phyloP scores from a whole-genome alignment of 2,329 filamentous ascomycete species.

The Colletotrichum eleusines region DNA sequence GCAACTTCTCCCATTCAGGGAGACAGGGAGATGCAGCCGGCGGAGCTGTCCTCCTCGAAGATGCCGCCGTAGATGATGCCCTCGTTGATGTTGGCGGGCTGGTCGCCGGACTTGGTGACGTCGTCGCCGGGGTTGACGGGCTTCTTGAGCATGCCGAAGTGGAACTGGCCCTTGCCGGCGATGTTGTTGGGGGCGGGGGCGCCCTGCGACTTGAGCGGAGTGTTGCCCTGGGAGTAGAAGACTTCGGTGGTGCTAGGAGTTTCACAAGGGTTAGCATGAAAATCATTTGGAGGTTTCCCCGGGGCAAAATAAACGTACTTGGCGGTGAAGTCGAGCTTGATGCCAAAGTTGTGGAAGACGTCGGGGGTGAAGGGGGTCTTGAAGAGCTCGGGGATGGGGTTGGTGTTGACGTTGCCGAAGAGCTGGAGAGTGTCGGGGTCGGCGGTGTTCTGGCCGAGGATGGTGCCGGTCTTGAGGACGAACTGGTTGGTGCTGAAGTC shows the following conservation, averaged over 20 bases:
- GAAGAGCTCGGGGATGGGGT: slow-evolving; percentile 62
- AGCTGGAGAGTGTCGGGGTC: slow-evolving; percentile 59
- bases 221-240: slow-evolving; percentile 65
- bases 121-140: slow-evolving; percentile 59
- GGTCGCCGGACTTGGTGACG: slow-evolving; percentile 61
- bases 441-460: slow-evolving; percentile 55
- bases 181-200: slow-evolving; percentile 62
- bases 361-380: slow-evolving; percentile 61
- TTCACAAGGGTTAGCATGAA: background rate
- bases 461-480: slow-evolving; percentile 66
- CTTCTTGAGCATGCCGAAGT: slow-evolving; percentile 74
- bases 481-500: slow-evolving; percentile 65
- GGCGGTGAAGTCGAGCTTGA: slow-evolving; percentile 67
- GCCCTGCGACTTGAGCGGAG: slow-evolving; percentile 61
- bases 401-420: slow-evolving; percentile 61
- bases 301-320: slow-evolving; percentile 56
- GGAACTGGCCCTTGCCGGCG: slow-evolving; percentile 70
- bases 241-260: slow-evolving; percentile 63
- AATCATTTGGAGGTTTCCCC: too few species aligned
- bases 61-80: slow-evolving; percentile 65
- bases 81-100: slow-evolving; percentile 63
- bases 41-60: slow-evolving; percentile 63
- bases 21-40: slow-evolving; percentile 32
- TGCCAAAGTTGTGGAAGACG: slow-evolving; percentile 72
- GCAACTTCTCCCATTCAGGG: background rate